Evolutionary conservation across 805 yeast genomes (phyloP).

Genomic region (Cyberlindnera americana): DNA sequence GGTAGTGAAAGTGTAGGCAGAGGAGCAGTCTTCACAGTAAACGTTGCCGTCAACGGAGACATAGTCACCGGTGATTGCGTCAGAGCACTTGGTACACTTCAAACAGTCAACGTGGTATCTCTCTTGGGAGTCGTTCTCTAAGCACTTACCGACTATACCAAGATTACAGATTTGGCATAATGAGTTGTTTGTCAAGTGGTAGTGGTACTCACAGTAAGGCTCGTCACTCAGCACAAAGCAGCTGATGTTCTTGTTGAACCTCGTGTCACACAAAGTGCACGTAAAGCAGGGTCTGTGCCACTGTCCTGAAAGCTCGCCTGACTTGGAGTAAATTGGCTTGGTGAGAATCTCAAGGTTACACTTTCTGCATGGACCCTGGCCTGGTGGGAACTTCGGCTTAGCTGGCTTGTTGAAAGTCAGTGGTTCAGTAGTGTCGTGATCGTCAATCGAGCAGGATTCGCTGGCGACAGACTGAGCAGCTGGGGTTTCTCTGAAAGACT

Average conservation of each 20-base stretch:
- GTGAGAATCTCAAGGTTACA: conserved; percentile 55
- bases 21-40: conserved; percentile 44
- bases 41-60: conserved; percentile 45
- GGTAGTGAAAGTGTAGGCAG: conserved; percentile 5
- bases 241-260: conserved; percentile 55
- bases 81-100: conserved; percentile 58
- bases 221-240: conserved; percentile 75
- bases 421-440: background rate
- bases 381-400: conserved; percentile 41
- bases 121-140: conserved; percentile 68
- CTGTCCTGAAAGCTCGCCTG: conserved; percentile 78
- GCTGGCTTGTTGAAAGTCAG: background rate
- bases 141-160: conserved; percentile 89
- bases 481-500: background rate
- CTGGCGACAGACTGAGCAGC: background rate
- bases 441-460: background rate
- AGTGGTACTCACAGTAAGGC: conserved; percentile 80
- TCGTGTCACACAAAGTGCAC: conserved; percentile 60
- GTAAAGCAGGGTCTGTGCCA: conserved; percentile 91
- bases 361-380: conserved; percentile 78
- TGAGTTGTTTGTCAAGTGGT: conserved; percentile 71
- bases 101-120: conserved; percentile 78
- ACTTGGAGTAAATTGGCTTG: conserved; percentile 79
- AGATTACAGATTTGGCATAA: conserved; percentile 64
- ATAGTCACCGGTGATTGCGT: conserved; percentile 51